Evolutionary conservation across 2,329 filamentous ascomycete species (phyloP).

Genomic region (Phoma sp.): DNA sequence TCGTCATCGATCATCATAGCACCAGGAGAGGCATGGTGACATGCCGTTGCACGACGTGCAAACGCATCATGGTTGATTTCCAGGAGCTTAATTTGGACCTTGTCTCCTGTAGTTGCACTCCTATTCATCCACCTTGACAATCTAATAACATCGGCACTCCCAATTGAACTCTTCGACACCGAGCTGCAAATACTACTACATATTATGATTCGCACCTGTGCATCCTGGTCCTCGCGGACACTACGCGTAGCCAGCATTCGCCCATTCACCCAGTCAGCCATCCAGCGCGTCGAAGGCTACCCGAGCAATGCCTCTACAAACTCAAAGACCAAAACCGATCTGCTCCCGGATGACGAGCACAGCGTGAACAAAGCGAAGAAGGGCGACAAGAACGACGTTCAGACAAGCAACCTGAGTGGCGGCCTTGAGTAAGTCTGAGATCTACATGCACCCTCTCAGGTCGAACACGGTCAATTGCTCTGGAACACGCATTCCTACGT

Average conservation of each 20-base stretch:
- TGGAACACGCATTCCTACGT: no score
- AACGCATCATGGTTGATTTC: constrained; percentile 25
- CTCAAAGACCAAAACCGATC: constrained; percentile 33
- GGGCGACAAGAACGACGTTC: constrained; percentile 46
- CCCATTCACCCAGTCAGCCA: constrained; percentile 27
- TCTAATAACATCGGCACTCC: no score
- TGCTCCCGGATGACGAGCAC: constrained; percentile 32
- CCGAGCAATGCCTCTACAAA: constrained; percentile 29
- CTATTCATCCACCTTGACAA: not conserved
- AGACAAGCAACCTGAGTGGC: constrained; percentile 37
- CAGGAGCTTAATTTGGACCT: not conserved
- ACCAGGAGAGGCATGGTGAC: not conserved
- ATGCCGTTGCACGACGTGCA: constrained; percentile 6
- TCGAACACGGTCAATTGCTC: no score
- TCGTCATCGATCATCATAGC: constrained; percentile 37
- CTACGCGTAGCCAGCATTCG: constrained; percentile 12
- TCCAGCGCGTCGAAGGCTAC: constrained; percentile 20
- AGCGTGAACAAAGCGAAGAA: constrained; percentile 34
- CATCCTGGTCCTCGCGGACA: constrained; percentile 17
- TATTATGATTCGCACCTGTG: constrained; percentile 24
- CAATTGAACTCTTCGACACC: not conserved
- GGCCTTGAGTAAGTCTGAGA: constrained; percentile 48
- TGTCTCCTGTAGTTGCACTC: not conserved
- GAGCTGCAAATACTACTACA: not conserved
- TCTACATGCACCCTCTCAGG: no score